Evolutionary conservation across 169 alveolate genomes (phyloP).

Genomic region (Neospora caninum): DNA sequence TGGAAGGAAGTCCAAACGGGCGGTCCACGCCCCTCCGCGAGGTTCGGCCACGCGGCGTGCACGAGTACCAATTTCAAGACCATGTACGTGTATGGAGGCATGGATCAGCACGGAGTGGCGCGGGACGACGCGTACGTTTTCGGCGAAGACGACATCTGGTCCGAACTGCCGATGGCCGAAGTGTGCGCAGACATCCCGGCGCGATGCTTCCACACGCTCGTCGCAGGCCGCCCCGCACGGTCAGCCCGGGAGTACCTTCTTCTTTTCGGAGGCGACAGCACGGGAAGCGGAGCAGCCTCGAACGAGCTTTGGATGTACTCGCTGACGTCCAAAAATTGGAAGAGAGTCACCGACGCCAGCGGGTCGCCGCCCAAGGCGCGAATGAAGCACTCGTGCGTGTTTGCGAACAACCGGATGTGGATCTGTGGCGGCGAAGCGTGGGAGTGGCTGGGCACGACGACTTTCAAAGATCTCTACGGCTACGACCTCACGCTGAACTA

Average conservation of each 20-base stretch:
- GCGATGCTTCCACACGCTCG: background rate
- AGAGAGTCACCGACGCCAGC: background rate
- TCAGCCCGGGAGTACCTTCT: background rate
- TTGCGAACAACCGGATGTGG: constrained; percentile 32
- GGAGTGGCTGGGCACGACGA: background rate
- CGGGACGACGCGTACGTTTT: background rate
- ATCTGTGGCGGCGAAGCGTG: constrained; percentile 1
- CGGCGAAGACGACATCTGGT: background rate
- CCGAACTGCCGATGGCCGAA: background rate
- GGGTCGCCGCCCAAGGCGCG: constrained; percentile 24
- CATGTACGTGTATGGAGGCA: background rate
- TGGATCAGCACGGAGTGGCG: background rate
- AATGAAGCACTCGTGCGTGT: background rate
- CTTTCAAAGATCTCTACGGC: constrained; percentile 4
- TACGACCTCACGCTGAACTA: background rate
- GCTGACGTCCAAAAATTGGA: background rate
- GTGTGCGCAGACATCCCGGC: background rate
- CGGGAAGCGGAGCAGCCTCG: background rate
- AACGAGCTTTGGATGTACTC: constrained; percentile 21
- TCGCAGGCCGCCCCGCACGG: background rate
- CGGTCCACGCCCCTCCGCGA: background rate
- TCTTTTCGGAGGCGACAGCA: constrained; percentile 5
- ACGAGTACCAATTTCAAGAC: background rate
- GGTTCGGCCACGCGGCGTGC: constrained; percentile 20
- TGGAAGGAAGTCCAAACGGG: background rate